Percentiles rank a stretch among this genome's conserved stretches.
These are phyloP conservation scores for Chalciporus piperatus DNA, from an alignment of 768 basidiomycete species.

Conservation along the genomic window DNA sequence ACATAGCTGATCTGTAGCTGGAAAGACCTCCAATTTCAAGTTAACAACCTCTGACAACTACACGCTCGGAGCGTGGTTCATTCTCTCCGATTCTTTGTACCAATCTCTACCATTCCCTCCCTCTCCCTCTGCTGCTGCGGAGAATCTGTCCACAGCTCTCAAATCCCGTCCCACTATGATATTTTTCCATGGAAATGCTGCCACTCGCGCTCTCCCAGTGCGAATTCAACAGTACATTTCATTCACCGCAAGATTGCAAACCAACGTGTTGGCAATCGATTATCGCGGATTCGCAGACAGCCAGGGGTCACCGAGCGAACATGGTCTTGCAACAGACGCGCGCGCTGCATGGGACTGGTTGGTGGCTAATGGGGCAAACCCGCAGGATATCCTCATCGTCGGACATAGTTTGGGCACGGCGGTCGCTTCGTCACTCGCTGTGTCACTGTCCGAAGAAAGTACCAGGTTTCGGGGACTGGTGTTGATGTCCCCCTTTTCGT, in stretches of 20 bases:
- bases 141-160: slow-evolving; percentile 54
- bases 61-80: slow-evolving; percentile 82
- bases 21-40: slow-evolving; percentile 71
- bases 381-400: slow-evolving; percentile 64
- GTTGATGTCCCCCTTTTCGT: slow-evolving; percentile 56
- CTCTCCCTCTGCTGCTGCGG: slow-evolving; percentile 34
- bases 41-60: slow-evolving; percentile 76
- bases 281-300: slow-evolving; percentile 94
- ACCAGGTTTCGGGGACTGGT: slow-evolving; percentile 46
- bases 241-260: slow-evolving; percentile 60
- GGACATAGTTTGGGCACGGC: slow-evolving; percentile 92
- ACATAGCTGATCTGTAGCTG: slow-evolving; percentile 43
- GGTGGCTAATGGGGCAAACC: slow-evolving; percentile 50
- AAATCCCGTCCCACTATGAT: slow-evolving; percentile 68
- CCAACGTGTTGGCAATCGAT: slow-evolving; percentile 83
- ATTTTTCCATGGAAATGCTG: slow-evolving; percentile 92
- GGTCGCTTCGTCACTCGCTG: slow-evolving; percentile 53
- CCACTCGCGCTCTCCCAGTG: slow-evolving; percentile 62
- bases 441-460: slow-evolving; percentile 45
- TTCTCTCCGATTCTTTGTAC: slow-evolving; percentile 66
- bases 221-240: slow-evolving; percentile 70
- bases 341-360: slow-evolving; percentile 82
- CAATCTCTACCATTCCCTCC: slow-evolving; percentile 43
- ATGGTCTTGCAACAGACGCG: slow-evolving; percentile 71
- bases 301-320: slow-evolving; percentile 70